Percentiles rank a stretch among this genome's conserved stretches.
phyloP scores from a whole-genome alignment of 2,329 filamentous ascomycete species.

The Aspergillus luchuensis region DNA sequence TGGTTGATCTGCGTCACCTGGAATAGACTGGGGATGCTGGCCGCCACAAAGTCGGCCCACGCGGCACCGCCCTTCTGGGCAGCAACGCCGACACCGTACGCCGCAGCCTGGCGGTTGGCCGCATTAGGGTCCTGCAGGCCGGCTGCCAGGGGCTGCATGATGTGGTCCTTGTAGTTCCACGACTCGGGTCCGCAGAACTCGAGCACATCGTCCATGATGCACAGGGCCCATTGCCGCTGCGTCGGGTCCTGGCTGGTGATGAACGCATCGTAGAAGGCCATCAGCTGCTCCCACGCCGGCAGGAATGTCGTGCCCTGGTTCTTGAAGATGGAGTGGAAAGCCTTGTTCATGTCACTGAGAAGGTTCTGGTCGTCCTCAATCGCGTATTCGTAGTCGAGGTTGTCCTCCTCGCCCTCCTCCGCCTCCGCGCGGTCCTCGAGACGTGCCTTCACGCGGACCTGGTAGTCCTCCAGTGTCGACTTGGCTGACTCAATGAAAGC shows the following conservation, averaged over 20 bases:
- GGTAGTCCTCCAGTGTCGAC: conserved; percentile 89
- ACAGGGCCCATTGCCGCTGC: conserved; percentile 97
- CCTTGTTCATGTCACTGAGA: conserved; percentile 99
- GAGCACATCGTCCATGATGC: conserved; percentile 96
- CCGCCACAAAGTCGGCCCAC: conserved; percentile 85
- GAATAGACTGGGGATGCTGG: conserved; percentile 79
- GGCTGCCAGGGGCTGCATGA: conserved; percentile 80
- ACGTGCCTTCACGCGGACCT: conserved; percentile 78
- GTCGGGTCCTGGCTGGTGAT: conserved; percentile 79
- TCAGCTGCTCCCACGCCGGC: conserved; percentile 80
- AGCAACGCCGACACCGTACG: conserved; percentile 93
- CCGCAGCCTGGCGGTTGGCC: conserved; percentile 91
- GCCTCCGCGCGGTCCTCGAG: conserved; percentile 80
- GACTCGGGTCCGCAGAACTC: conserved; percentile 93
- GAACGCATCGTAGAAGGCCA: conserved; percentile 83
- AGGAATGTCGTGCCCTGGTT: conserved; percentile 86
- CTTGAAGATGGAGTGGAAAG: conserved; percentile 98
- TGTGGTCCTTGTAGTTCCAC: conserved; percentile 81
- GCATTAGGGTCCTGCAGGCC: conserved; percentile 84
- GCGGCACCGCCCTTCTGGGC: conserved; percentile 85
- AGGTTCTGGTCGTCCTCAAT: conserved; percentile 97
- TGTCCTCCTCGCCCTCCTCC: conserved; percentile 87
- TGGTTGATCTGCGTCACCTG: conserved; percentile 78
- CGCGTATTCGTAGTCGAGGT: conserved; percentile 82
- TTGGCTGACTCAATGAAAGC: conserved; percentile 84